Evolutionary conservation across 2,329 filamentous ascomycete species (phyloP).

Genomic region (Fusarium stilboides): DNA sequence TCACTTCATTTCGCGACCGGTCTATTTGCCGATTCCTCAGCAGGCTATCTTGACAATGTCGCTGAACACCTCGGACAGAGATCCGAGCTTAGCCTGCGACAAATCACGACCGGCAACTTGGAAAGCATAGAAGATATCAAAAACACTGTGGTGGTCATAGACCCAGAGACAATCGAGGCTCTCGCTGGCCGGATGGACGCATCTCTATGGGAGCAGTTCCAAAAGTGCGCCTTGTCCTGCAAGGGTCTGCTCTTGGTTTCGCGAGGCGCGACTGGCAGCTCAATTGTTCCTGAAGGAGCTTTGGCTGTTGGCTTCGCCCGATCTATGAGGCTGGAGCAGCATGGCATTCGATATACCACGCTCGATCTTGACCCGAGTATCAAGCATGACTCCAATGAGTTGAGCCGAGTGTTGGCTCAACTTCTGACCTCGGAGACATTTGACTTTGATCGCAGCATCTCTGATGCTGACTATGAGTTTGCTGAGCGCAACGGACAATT

Average conservation of each 20-base stretch:
- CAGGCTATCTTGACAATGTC: slow-evolving; percentile 5
- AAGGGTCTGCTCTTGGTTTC: slow-evolving; percentile 6
- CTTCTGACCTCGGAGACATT: slow-evolving; percentile 10
- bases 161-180: slow-evolving; percentile 10
- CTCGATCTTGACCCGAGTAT: slow-evolving; percentile 11
- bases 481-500: slow-evolving; percentile 9
- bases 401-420: slow-evolving; percentile 3
- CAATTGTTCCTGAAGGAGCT: slow-evolving; percentile 9
- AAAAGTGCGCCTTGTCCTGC: slow-evolving; percentile 10
- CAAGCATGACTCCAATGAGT: neutral
- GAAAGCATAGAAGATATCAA: slow-evolving; percentile 1
- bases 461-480: slow-evolving; percentile 9
- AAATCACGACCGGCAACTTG: slow-evolving; percentile 5
- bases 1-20: slow-evolving; percentile 6
- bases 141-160: slow-evolving; percentile 2
- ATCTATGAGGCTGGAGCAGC: slow-evolving; percentile 12
- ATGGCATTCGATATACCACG: slow-evolving; percentile 4
- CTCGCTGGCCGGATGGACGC: neutral
- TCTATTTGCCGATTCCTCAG: slow-evolving; percentile 5
- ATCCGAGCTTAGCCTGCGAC: neutral
- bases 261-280: slow-evolving; percentile 6
- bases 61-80: neutral
- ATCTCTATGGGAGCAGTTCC: slow-evolving; percentile 7
- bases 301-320: slow-evolving; percentile 6
- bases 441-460: slow-evolving; percentile 9